Percentiles rank a stretch among this genome's conserved stretches.
phyloP scores from a whole-genome alignment of 345 rosid genomes.

The Brassica carinata region DNA sequence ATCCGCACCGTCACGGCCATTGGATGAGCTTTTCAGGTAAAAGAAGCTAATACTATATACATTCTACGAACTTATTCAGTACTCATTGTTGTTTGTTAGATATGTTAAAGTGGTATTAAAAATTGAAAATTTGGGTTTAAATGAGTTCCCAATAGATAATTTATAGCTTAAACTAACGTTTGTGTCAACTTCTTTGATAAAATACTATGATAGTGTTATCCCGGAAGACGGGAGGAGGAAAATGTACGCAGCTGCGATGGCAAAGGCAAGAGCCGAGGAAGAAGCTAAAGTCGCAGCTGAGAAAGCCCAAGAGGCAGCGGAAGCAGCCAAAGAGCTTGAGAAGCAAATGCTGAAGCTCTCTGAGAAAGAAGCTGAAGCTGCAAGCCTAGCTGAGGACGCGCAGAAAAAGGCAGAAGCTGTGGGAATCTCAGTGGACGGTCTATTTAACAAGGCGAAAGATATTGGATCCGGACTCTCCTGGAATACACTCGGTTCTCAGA shows the following conservation, averaged over 20 bases:
- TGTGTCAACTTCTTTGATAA: neutral
- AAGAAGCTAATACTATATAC: neutral
- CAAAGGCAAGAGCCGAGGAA: constrained; percentile 69
- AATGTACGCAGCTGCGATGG: constrained; percentile 63
- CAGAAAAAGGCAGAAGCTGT: constrained; percentile 61
- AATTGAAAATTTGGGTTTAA: neutral
- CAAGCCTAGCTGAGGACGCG: constrained; percentile 63
- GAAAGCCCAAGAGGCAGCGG: constrained; percentile 62
- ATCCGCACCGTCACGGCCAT: constrained; percentile 64
- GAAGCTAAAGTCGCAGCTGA: constrained; percentile 59
- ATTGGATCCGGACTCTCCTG: constrained; percentile 66
- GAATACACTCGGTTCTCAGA: constrained; percentile 69
- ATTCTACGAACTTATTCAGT: neutral
- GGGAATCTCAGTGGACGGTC: constrained; percentile 50
- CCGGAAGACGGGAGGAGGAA: constrained; percentile 90
- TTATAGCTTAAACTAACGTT: neutral
- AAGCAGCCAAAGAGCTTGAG: constrained; percentile 45
- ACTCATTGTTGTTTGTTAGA: neutral
- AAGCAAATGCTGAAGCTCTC: constrained; percentile 60
- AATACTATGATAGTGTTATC: constrained; percentile 53
- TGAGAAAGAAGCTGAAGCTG: constrained; percentile 54
- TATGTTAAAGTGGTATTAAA: neutral
- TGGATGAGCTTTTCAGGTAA: constrained; percentile 87
- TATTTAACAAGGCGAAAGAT: constrained; percentile 69
- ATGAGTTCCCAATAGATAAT: neutral